Evolutionary conservation across 306 rosid genomes (phyloP).

Genomic region (Cicer pinnatifidum): DNA sequence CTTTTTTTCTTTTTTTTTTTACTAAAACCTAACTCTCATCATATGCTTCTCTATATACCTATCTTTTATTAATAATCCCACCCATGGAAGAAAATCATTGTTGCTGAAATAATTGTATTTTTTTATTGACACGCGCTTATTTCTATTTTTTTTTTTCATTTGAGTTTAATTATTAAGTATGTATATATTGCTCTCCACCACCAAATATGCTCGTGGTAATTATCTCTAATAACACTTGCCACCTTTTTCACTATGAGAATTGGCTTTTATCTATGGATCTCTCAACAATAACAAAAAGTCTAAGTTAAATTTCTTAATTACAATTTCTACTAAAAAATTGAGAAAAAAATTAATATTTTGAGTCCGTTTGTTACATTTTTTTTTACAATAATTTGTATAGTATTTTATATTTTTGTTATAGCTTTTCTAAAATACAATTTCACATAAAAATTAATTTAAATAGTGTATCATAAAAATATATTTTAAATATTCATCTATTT

Average conservation of each 20-base stretch:
- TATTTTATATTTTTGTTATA: too few species aligned
- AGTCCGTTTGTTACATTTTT: too few species aligned
- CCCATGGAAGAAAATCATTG: constrained; percentile 51
- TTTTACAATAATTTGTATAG: too few species aligned
- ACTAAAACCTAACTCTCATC: constrained; percentile 64
- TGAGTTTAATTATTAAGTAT: constrained; percentile 45
- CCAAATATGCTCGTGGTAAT: constrained; percentile 63
- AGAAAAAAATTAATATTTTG: too few species aligned
- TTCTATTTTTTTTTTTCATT: constrained; percentile 45
- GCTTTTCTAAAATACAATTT: too few species aligned
- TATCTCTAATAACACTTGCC: constrained; percentile 72
- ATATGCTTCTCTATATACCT: constrained; percentile 42
- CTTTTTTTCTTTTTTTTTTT: constrained; percentile 29
- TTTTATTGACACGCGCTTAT: constrained; percentile 74
- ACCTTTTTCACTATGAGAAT: constrained; percentile 54
- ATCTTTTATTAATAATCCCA: constrained; percentile 15
- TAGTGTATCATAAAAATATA: too few species aligned
- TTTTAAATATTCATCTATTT: too few species aligned
- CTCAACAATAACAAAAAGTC: too few species aligned
- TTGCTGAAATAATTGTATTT: constrained; percentile 58
- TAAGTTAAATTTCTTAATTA: too few species aligned
- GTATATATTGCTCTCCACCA: constrained; percentile 60
- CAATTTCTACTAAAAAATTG: too few species aligned
- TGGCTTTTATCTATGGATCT: constrained; percentile 1
- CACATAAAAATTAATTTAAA: too few species aligned